phyloP scores from a whole-genome alignment of 148 eudicot genomes.

The Spergularia bocconei region DNA sequence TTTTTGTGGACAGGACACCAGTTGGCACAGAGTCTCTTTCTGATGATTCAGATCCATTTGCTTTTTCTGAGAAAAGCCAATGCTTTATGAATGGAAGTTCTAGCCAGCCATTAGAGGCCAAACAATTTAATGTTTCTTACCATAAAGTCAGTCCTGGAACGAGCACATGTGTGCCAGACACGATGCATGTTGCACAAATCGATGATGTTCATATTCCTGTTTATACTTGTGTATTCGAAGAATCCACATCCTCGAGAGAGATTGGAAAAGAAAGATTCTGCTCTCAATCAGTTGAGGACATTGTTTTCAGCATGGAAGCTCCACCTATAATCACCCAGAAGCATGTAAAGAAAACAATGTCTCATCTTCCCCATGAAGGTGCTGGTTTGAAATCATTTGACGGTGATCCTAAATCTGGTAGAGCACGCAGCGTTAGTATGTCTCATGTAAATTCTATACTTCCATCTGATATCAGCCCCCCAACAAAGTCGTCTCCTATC shows the following conservation, averaged over 20 bases:
- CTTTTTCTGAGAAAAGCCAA: constrained; percentile 55
- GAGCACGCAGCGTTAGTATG: constrained; percentile 24
- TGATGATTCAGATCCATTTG: constrained; percentile 75
- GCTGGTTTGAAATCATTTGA: constrained; percentile 26
- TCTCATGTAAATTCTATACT: constrained; percentile 30
- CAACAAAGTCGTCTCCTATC: constrained; percentile 58
- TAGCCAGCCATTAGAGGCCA: constrained; percentile 40
- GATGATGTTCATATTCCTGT: constrained; percentile 61
- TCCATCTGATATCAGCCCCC: constrained; percentile 52
- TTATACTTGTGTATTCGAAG: constrained; percentile 45
- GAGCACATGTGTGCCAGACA: constrained; percentile 35
- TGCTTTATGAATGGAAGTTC: constrained; percentile 46
- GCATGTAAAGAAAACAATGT: constrained; percentile 32
- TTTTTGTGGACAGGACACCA: constrained; percentile 61
- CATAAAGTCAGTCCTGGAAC: constrained; percentile 49
- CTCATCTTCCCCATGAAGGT: constrained; percentile 30
- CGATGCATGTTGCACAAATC: constrained; percentile 42
- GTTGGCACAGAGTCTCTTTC: constrained; percentile 74
- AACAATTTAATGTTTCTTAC: constrained; percentile 49
- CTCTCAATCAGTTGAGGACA: constrained; percentile 35
- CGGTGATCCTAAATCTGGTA: constrained; percentile 28
- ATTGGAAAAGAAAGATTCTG: constrained; percentile 28
- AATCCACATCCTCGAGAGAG: constrained; percentile 32
- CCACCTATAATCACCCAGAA: constrained; percentile 34
- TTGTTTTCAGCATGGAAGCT: constrained; percentile 31